Evolutionary conservation across 169 alveolate species (phyloP).

Genomic region (Besnoitia besnoiti): DNA sequence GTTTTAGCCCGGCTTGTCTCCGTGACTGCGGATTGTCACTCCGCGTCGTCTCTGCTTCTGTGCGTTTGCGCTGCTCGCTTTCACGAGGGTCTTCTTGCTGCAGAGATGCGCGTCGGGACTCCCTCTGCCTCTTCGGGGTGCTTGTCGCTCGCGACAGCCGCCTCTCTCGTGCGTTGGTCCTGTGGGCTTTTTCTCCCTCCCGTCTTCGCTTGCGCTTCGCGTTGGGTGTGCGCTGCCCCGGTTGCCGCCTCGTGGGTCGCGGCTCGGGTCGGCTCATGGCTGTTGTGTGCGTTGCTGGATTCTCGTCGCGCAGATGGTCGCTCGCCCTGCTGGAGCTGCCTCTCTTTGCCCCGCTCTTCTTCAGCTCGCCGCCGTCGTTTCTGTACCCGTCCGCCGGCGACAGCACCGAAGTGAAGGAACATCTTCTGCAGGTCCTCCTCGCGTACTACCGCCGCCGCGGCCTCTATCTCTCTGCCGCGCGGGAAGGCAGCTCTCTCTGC

Average conservation of each 20-base stretch:
- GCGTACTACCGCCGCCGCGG: slow-evolving; percentile 51
- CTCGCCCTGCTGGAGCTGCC: slow-evolving; percentile 38
- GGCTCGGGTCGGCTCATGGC: too few relatives aligned
- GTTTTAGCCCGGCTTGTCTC: too few relatives aligned
- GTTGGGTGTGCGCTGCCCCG: too few relatives aligned
- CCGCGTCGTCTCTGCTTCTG: too few relatives aligned
- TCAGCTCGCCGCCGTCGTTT: slow-evolving; percentile 28
- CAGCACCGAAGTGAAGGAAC: slow-evolving; percentile 46
- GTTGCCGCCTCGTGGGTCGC: too few relatives aligned
- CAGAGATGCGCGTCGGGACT: neutral
- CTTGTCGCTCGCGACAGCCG: neutral
- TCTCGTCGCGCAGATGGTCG: slow-evolving; percentile 38
- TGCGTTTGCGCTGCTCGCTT: too few relatives aligned
- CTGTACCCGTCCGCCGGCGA: slow-evolving; percentile 50
- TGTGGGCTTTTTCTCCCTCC: neutral
- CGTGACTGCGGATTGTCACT: too few relatives aligned
- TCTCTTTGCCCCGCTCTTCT: slow-evolving; percentile 18
- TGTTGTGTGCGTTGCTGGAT: too few relatives aligned
- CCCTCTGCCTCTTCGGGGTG: neutral
- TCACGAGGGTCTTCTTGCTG: too few relatives aligned
- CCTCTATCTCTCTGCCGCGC: neutral
- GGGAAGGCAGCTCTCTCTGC: neutral
- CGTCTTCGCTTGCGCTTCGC: too few relatives aligned
- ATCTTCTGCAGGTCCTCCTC: slow-evolving; percentile 43
- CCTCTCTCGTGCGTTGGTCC: neutral